Evolutionary conservation across 192 early-diverging fungal species (phyloP).

Genomic region (Linnemannia elongata): DNA sequence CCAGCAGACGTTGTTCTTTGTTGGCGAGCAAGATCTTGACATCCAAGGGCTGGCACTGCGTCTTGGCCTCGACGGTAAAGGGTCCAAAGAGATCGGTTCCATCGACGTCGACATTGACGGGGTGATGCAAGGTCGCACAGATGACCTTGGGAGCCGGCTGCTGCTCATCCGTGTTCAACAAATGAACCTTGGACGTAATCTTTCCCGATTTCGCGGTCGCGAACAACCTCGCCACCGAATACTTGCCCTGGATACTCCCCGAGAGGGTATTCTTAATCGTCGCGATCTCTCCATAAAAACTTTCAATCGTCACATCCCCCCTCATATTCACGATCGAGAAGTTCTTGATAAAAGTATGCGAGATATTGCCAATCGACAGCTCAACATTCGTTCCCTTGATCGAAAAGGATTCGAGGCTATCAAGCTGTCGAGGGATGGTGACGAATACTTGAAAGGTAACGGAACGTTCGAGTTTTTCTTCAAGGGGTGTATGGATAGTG

Average conservation of each 20-base stretch:
- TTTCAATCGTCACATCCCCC: slow-evolving; percentile 49
- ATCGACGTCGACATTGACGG: slow-evolving; percentile 30
- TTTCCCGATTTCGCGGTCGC: slow-evolving; percentile 36
- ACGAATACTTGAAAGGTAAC: slow-evolving; percentile 52
- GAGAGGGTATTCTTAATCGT: slow-evolving; percentile 23
- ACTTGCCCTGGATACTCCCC: slow-evolving; percentile 42
- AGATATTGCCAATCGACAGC: slow-evolving; percentile 50
- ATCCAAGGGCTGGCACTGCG: slow-evolving; percentile 45
- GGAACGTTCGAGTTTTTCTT: slow-evolving; percentile 19
- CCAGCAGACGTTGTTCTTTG: slow-evolving; percentile 24
- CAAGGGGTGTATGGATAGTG: slow-evolving; percentile 48
- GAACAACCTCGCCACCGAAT: slow-evolving; percentile 32
- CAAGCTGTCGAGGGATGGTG: slow-evolving; percentile 39
- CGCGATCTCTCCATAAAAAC: slow-evolving; percentile 49
- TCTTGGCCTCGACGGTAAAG: slow-evolving; percentile 55
- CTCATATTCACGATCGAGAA: slow-evolving; percentile 13
- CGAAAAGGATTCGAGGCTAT: slow-evolving; percentile 40
- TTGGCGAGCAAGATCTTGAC: slow-evolving; percentile 47
- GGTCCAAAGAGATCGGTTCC: slow-evolving; percentile 40
- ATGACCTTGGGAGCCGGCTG: slow-evolving; percentile 39
- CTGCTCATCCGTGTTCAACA: slow-evolving; percentile 46
- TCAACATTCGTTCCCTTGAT: slow-evolving; percentile 30
- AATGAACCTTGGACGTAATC: slow-evolving; percentile 33
- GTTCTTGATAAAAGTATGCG: slow-evolving; percentile 48
- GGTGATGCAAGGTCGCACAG: slow-evolving; percentile 36